Evolutionary conservation across 2,329 filamentous ascomycete genomes (phyloP), one percentile per base, ranked within the genome.

Genomic region (Beauveria sp.): DNA sequence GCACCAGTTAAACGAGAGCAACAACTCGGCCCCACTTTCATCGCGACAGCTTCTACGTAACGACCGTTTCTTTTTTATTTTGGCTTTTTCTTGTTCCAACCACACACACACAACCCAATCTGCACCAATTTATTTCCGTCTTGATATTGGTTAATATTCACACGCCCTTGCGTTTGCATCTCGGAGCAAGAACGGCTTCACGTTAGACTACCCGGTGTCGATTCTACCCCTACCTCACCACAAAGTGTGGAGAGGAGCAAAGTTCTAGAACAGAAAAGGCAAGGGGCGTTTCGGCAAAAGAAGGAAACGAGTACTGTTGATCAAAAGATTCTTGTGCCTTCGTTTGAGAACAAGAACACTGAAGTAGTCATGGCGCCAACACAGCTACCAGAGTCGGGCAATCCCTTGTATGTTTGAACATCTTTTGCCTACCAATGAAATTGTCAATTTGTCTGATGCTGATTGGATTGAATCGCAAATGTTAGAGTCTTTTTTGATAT

Each of bases 401-500:
- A 80, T 63, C 78, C 78, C 47, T 71, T 80, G 78, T 80, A 72
- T 69, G 78, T 75, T 40, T 30, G 30, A 1, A 26, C 26, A 26
- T 26, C 26, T 26, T 6, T 34, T 14, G 10, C 10, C 30, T 3
- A 14, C 30, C 30, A 14, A 34, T 12, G 30, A 34, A 34, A 34
- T 14, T n/a, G 40, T 43, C 18, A 18, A 43, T n/a, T 18, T 10
- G 20, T 2, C 3, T n/a, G 18, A 40, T 47, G 51, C 30, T 40
- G 34, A 53, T 42, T 26, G n/a, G 20, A 3, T n/a, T 42, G 38
- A 26, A 24, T 16, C 3, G n/a, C 5, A 34, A 10, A 40, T 24
- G 22, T 26, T 14, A 53, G 47, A 26, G 46, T 88, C 67, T 90
- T 92, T 92, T 90, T 91, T 74, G 89, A 92, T 73, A 84, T 91